Evolutionary conservation across 1,284 basidiomycete genomes (phyloP).

Genomic region (Neotropicomus parvogracilis): DNA sequence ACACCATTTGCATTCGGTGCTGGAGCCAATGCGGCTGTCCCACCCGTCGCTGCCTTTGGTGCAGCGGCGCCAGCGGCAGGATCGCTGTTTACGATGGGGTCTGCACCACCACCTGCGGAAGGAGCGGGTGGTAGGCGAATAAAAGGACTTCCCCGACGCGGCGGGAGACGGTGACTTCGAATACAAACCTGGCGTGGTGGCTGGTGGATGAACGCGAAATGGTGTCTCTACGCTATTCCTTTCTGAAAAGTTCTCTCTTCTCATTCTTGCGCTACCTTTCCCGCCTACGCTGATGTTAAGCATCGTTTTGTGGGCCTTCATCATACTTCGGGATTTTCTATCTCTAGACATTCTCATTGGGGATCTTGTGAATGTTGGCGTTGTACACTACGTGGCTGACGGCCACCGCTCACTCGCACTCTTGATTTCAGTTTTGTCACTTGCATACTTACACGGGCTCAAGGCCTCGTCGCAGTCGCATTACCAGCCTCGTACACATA

Average conservation of each 20-base stretch:
- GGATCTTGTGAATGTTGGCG: conserved; percentile 16
- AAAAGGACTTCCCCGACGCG: conserved; percentile 50
- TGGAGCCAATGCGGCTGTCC: conserved; percentile 28
- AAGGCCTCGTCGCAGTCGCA: conserved; percentile 28
- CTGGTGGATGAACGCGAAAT: conserved; percentile 11
- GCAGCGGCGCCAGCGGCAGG: conserved; percentile 36
- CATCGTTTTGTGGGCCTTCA: conserved; percentile 19
- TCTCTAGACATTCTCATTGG: conserved; percentile 16
- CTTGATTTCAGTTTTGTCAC: conserved; percentile 12
- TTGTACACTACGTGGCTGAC: conserved; percentile 30
- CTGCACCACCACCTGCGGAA: conserved; percentile 40
- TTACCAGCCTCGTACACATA: conserved; percentile 22
- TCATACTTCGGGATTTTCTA: conserved; percentile 8
- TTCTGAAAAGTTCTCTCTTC: conserved; percentile 14
- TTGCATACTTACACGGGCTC: conserved; percentile 31
- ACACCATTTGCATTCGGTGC: conserved; percentile 37
- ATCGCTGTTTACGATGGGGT: conserved; percentile 56
- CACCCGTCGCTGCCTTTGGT: conserved; percentile 41
- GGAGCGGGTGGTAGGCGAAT: conserved; percentile 42
- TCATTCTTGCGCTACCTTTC: conserved; percentile 16
- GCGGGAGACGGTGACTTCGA: conserved; percentile 26
- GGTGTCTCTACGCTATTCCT: conserved; percentile 2
- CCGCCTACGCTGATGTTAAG: conserved; percentile 21
- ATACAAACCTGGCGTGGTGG: conserved; percentile 14
- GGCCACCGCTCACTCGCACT: conserved; percentile 22